A percentile compares a stretch with the other conserved stretches of the same genome.
These are phyloP conservation scores for Herpotrichia juniperi DNA, from an alignment of 2,329 filamentous ascomycete species.

Conservation along the genomic window DNA sequence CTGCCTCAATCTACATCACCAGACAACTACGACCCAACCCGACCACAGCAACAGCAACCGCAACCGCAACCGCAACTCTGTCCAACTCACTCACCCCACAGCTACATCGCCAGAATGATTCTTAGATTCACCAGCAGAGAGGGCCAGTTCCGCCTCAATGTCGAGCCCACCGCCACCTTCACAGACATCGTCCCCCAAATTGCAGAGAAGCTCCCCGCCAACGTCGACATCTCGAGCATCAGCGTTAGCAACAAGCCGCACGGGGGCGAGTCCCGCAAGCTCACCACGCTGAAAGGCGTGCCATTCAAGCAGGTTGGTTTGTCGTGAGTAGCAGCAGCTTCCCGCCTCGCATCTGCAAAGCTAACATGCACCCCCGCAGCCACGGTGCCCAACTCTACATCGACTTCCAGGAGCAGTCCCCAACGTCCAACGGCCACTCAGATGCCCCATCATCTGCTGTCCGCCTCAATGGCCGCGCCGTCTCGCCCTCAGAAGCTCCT, in stretches of 20 bases:
- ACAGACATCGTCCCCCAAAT: conserved; percentile 61
- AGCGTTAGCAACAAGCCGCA: conserved; percentile 66
- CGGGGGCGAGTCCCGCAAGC: conserved; percentile 61
- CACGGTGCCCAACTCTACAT: conserved; percentile 93
- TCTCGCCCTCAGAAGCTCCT: conserved; percentile 72
- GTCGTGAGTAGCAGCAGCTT: conserved; percentile 48
- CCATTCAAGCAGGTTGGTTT: conserved; percentile 64
- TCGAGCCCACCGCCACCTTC: conserved; percentile 78
- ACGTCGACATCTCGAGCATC: conserved; percentile 61
- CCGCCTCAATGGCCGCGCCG: conserved; percentile 78
- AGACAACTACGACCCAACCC: too few species aligned
- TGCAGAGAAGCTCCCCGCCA: conserved; percentile 64
- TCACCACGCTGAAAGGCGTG: conserved; percentile 60
- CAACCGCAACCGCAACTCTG: not conserved
- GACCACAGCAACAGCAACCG: not conserved
- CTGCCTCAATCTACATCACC: too few species aligned
- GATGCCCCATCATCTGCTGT: conserved; percentile 53
- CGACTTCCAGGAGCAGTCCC: conserved; percentile 70
- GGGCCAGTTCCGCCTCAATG: conserved; percentile 85
- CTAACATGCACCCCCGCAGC: conserved; percentile 52
- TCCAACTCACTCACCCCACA: not conserved
- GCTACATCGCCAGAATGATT: conserved; percentile 63
- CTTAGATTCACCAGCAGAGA: conserved; percentile 88
- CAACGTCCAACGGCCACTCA: conserved; percentile 57
- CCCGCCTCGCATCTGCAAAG: conserved; percentile 5